A percentile compares a stretch with the other conserved stretches of the same genome.
Conservation (phyloP, 2,329 filamentous ascomycete species). For the Beauveria sp. region DNA sequence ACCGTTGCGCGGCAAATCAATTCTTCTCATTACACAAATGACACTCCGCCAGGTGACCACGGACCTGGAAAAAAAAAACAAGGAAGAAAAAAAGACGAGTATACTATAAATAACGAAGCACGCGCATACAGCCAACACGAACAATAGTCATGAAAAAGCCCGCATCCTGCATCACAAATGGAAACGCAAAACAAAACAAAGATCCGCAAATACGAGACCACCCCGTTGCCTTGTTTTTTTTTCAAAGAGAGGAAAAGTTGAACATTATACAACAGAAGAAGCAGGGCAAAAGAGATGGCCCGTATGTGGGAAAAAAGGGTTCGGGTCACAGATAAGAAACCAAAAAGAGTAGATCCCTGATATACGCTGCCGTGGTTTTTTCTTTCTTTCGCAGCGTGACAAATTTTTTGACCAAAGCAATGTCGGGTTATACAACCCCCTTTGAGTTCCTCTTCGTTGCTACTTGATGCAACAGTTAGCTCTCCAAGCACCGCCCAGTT, state of each 20-base stretch:
- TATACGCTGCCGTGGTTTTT: no score
- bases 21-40: background rate
- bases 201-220: background rate
- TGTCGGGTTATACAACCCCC: no score
- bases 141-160: background rate
- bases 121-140: background rate
- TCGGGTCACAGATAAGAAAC: background rate
- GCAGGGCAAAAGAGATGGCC: background rate
- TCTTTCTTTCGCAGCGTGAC: no score
- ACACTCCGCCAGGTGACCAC: background rate
- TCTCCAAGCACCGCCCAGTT: no score
- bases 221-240: background rate
- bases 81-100: background rate
- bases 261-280: slow-evolving; percentile 12
- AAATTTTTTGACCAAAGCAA: no score
- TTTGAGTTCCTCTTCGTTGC: no score
- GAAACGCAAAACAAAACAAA: background rate
- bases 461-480: no score
- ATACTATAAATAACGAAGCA: background rate
- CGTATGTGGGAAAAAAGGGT: no score
- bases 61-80: background rate
- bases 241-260: background rate
- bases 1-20: background rate
- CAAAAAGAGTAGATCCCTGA: no score
- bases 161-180: background rate